phyloP scores from a whole-genome alignment of 192 early-diverging fungal species.

The Neocallimastix lanati region DNA sequence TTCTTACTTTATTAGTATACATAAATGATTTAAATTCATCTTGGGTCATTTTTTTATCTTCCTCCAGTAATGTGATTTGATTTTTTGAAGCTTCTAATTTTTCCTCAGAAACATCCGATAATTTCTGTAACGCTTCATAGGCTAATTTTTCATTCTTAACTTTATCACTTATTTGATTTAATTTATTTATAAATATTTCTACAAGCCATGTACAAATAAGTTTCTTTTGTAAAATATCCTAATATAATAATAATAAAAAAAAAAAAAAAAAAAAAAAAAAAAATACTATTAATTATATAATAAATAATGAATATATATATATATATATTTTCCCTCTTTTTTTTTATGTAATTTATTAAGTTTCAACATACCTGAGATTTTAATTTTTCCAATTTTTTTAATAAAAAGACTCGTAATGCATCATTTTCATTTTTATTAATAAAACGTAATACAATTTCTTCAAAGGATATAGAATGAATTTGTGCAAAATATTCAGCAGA shows the following conservation, averaged over 20 bases:
- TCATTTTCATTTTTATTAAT: slow-evolving; percentile 47
- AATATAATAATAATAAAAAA: background rate
- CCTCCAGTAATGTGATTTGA: background rate
- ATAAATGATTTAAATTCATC: background rate
- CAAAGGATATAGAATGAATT: slow-evolving; percentile 53
- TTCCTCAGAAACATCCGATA: background rate
- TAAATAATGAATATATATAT: background rate
- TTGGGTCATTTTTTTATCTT: background rate
- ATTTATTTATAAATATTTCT: slow-evolving; percentile 63
- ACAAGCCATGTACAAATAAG: slow-evolving; percentile 75
- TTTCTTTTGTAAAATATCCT: slow-evolving; percentile 63
- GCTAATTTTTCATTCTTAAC: background rate
- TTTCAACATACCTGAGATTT: slow-evolving; percentile 34
- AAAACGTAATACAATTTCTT: slow-evolving; percentile 79
- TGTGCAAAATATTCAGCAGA: slow-evolving; percentile 80
- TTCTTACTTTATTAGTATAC: background rate
- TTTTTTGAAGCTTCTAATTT: background rate
- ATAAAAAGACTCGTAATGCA: slow-evolving; percentile 61
- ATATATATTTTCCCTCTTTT: no score
- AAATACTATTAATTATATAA: no score
- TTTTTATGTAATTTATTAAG: no score
- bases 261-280: no score
- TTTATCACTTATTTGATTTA: slow-evolving; percentile 26
- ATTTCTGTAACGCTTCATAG: background rate
- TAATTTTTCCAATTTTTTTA: slow-evolving; percentile 51